Base-by-base conservation (phyloP, 2,329 filamentous ascomycete species). In the Colletotrichum trifolii region DNA sequence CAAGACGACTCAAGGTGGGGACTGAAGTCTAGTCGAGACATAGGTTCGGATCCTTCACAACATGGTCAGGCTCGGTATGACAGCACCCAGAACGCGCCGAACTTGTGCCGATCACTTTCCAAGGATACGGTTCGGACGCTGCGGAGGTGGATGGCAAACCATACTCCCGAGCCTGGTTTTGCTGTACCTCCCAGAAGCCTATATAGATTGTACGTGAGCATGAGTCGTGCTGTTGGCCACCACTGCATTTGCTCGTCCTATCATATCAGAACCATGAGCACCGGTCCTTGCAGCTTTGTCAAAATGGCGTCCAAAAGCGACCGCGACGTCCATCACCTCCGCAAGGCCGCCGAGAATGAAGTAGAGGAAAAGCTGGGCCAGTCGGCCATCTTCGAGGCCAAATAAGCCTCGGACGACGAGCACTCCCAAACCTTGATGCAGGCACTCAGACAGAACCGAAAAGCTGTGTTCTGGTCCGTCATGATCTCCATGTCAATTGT, bases 401-500 rank as follows among this genome's bases (percentile, higher is more conserved):
- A 66, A 50, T 39, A 57, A 7, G 66, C 66, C 17, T 62, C 63
- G 2, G 63, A 57, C 46, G 66, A 63, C 17, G 71, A 73, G 56
- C 74, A 76, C 43, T 69, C 69, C 35, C 68, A 74, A 2, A 68
- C 70, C 7, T 60, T 73, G 12, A 52, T 68, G 4, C 68, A 74
- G 33, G 75, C 76, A 3, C 65, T 77, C 9, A 64, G 69, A 1
- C 66, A 68, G 39, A 76, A 77, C 62, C 76, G 73, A 33, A 73
- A 74, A 69, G 78, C 78, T 3, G 72, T 79, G 39, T 63, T 73
- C n/a, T 79, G 77, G 77, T 76, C 75, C 17, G 66, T 78, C 2
- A 50, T 76, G 58, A 77, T 82, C 52, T 82, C 79, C 8, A 77
- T 77, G 17, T 76, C 79, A 1, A 78, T 83, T 50, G 76, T 84